Conservation (phyloP, 805 yeast genomes). For the Kluyveromyces aestuarii region DNA sequence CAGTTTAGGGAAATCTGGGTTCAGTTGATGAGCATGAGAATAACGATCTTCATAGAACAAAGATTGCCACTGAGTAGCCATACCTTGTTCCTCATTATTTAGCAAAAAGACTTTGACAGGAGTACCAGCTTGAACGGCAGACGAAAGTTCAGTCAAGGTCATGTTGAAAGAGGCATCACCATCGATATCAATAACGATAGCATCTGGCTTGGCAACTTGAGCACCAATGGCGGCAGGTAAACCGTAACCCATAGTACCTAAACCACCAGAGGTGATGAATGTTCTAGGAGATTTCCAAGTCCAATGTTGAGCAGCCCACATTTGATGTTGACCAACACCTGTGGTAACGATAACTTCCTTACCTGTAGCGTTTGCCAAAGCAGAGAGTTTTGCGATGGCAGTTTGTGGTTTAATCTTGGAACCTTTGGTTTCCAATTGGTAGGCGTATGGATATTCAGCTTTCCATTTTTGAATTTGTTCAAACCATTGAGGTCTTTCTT, state of each 20-base stretch:
- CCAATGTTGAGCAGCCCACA: constrained; percentile 99
- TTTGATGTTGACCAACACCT: constrained; percentile 99
- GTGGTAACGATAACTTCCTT: constrained; percentile 86
- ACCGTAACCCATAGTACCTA: constrained; percentile 98
- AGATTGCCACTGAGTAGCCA: constrained; percentile 99
- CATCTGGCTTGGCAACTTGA: constrained; percentile 91
- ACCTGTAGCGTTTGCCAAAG: constrained; percentile 44
- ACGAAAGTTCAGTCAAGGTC: constrained; percentile 87
- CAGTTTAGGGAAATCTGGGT: constrained; percentile 87
- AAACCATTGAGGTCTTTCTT: constrained; percentile 75
- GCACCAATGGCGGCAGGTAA: constrained; percentile 98
- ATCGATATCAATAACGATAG: constrained; percentile 90
- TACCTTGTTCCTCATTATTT: constrained; percentile 98
- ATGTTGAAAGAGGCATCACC: constrained; percentile 99
- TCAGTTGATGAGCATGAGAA: constrained; percentile 94
- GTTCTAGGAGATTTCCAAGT: constrained; percentile 89
- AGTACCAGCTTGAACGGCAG: constrained; percentile 89
- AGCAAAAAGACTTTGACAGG: constrained; percentile 84
- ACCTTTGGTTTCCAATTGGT: constrained; percentile 71
- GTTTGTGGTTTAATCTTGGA: constrained; percentile 89
- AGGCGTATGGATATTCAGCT: constrained; percentile 73
- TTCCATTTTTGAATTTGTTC: constrained; percentile 72
- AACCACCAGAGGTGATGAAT: constrained; percentile 96
- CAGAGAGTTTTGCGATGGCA: constrained; percentile 66
- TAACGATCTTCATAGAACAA: constrained; percentile 94